Evolutionary conservation across 73 alveolate genomes (phyloP), one percentile per base, ranked within the genome.

Genomic region (Strombidium stylifer): DNA sequence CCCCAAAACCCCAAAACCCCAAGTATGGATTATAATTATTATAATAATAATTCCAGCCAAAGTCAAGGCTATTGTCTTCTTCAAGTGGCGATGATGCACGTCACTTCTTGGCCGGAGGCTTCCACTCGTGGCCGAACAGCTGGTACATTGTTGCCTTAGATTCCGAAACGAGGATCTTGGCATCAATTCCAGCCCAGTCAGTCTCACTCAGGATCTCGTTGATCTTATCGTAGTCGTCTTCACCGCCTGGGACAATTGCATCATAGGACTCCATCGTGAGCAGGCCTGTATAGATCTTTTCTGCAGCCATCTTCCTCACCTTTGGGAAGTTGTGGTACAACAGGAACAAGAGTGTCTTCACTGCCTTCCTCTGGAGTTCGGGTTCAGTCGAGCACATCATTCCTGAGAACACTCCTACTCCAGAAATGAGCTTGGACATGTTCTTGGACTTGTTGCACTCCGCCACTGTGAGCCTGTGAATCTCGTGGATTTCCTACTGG

Each of bases 301-400:
- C 97, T 21, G 90, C 71, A 3, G 93, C 84, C 23, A 66, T 54
- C 58, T 82, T 69, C 41, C 97, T 76, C 0, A 88, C 93, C 27
- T 83, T 88, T 16, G 97, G 97, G 84, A 77, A 88, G 46, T 78
- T 65, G 62, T 83, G 92, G 56, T 73, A 88, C 83, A 83, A 79
- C 73, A 88, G 64, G 56, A 77, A 56, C 31, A 88, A 75, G 3
- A 88, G 46, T 36, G 87, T 64, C 49, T 84, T 69, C 39, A 88
- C 40, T 15, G 90, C 79, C 51, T 70, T 83, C 18, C 23, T 14
- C 0, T 55, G 27, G 15, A 78, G 28, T 20, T 74, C 88, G 37
- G 71, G 71, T 20, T 56, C 87, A 36, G 68, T 62, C 54, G 44
- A 69, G 31, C 26, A 40, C 27, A 88, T 60, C 58, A 88, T 30